These are phyloP conservation scores for Daldinia sp. DNA, from an alignment of 2,329 filamentous ascomycete species.

Conservation along the genomic window DNA sequence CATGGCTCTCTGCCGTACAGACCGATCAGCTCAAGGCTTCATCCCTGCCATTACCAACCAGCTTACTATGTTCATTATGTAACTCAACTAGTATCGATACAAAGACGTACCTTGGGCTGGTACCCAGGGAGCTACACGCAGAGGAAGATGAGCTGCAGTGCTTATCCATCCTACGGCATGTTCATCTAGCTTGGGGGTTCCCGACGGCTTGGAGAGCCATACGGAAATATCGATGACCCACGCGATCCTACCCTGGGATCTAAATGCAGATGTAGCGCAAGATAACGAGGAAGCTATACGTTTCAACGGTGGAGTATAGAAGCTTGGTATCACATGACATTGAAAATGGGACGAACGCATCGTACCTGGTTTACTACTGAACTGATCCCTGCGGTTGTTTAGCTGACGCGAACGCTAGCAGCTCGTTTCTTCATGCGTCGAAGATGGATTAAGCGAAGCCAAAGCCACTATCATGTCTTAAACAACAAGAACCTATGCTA, in stretches of 20 bases:
- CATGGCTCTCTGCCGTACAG: conserved; percentile 1
- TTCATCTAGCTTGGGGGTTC: conserved; percentile 15
- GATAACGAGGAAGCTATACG: conserved; percentile 2
- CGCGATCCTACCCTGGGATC: neutral
- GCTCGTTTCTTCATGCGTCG: neutral
- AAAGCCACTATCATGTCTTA: neutral
- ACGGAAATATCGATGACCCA: conserved; percentile 7
- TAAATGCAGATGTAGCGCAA: neutral
- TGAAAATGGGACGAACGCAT: conserved; percentile 8
- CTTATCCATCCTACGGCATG: conserved; percentile 31
- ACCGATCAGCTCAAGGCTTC: neutral
- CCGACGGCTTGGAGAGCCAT: conserved; percentile 14
- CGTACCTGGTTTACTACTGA: neutral
- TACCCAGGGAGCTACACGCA: neutral
- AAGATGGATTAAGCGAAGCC: neutral
- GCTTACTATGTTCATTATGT: conserved; percentile 29
- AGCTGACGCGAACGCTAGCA: neutral
- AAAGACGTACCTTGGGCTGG: conserved; percentile 11
- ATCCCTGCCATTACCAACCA: neutral
- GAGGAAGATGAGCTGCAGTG: conserved; percentile 15
- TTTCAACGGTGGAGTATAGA: conserved; percentile 9
- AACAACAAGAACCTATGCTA: neutral
- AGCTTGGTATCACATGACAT: conserved; percentile 4
- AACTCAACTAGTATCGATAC: conserved; percentile 10
- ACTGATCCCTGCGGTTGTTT: neutral